Conservation (phyloP, 768 basidiomycete genomes). For the Pisolithus microcarpus region DNA sequence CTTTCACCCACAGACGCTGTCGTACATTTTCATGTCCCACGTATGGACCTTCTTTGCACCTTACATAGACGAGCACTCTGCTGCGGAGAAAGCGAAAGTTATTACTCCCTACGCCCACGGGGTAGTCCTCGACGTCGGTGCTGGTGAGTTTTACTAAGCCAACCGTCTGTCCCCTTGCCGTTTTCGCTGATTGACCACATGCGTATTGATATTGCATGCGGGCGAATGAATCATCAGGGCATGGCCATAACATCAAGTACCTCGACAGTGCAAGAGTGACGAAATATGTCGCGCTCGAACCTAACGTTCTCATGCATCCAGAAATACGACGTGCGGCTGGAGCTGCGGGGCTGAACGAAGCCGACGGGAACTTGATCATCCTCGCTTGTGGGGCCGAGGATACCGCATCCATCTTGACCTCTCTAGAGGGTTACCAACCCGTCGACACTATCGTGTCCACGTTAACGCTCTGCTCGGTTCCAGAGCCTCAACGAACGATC, state of each 20-base stretch:
- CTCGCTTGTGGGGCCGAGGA: conserved; percentile 63
- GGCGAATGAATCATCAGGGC: conserved; percentile 15
- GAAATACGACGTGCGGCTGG: conserved; percentile 44
- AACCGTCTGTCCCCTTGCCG: too few relatives aligned
- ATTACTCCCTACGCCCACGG: conserved; percentile 40
- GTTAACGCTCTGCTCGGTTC: conserved; percentile 60
- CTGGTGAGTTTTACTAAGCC: conserved; percentile 35
- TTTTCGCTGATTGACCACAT: too few relatives aligned
- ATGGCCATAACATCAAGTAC: conserved; percentile 58
- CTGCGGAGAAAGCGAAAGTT: conserved; percentile 6
- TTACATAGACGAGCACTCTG: conserved; percentile 31
- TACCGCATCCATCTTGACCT: conserved; percentile 37
- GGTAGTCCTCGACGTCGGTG: conserved; percentile 60
- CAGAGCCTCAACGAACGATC: conserved; percentile 45
- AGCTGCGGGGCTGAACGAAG: conserved; percentile 46
- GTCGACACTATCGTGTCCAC: conserved; percentile 62
- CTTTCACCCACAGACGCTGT: conserved; percentile 38
- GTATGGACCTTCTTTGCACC: conserved; percentile 49
- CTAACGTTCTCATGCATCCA: conserved; percentile 58
- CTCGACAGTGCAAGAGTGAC: conserved; percentile 48
- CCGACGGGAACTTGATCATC: conserved; percentile 47
- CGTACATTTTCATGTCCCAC: conserved; percentile 49
- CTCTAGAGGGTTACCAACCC: conserved; percentile 27
- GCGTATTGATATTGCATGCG: not conserved
- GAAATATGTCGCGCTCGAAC: conserved; percentile 67